Conservation (phyloP, 768 basidiomycete species). For the Phlebiopsis gigantea region DNA sequence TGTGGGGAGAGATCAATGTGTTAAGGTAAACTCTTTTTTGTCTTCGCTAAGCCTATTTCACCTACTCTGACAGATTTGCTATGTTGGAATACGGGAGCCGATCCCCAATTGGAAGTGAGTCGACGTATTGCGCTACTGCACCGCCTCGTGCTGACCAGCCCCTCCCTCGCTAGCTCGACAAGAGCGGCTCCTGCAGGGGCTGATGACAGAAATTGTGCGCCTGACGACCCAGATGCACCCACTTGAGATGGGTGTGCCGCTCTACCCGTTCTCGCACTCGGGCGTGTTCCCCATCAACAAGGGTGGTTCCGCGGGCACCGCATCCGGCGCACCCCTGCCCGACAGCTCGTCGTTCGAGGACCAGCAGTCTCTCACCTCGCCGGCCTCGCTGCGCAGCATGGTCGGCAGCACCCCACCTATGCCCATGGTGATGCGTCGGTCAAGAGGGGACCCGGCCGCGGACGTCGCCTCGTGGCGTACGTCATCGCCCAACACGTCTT, state of each 20-base stretch:
- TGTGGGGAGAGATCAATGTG: constrained; percentile 87
- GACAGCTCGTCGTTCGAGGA: constrained; percentile 14
- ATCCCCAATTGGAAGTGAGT: constrained; percentile 80
- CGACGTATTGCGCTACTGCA: background rate
- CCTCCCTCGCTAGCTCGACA: constrained; percentile 57
- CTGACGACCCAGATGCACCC: constrained; percentile 80
- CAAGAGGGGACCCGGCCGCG: background rate
- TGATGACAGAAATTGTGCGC: constrained; percentile 81
- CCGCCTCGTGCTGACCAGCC: background rate
- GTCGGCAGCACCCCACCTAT: constrained; percentile 7
- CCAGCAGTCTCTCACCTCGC: background rate
- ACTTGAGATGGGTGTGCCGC: constrained; percentile 71
- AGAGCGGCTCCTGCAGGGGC: constrained; percentile 73
- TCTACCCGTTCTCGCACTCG: constrained; percentile 67
- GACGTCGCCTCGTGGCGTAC: constrained; percentile 6
- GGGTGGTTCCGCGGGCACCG: constrained; percentile 15
- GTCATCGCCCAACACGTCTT: background rate
- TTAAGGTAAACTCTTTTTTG: constrained; percentile 45
- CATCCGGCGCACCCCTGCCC: constrained; percentile 21
- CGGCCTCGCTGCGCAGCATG: constrained; percentile 9
- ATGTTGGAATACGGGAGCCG: constrained; percentile 78
- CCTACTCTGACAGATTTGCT: constrained; percentile 51
- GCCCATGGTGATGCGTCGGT: background rate
- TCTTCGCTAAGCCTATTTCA: background rate
- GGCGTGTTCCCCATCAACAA: constrained; percentile 20